Evolutionary conservation across 2,329 filamentous ascomycete genomes (phyloP).

Genomic region (Ophiostoma sp.): DNA sequence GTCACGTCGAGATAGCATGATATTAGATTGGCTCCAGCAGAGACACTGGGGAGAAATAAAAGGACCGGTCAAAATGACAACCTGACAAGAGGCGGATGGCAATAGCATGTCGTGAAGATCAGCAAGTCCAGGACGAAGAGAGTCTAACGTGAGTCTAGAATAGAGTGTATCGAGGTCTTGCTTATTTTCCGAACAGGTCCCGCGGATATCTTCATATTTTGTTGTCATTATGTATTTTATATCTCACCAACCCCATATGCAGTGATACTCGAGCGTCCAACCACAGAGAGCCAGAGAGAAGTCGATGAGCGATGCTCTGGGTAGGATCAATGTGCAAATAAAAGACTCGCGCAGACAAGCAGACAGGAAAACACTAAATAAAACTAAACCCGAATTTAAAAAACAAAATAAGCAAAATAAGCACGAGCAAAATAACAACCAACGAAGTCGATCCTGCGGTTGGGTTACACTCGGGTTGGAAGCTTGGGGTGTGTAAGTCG

Average conservation of each 20-base stretch:
- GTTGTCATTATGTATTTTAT: background rate
- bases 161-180: background rate
- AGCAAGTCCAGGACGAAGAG: background rate
- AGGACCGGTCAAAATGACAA: background rate
- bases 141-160: background rate
- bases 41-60: background rate
- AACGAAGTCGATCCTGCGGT: background rate
- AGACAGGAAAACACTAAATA: background rate
- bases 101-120: background rate
- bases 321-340: background rate
- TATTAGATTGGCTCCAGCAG: background rate
- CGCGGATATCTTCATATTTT: background rate
- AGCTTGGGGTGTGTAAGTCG: slow-evolving; percentile 3
- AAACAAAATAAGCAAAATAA: no score
- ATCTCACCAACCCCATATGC: background rate
- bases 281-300: background rate
- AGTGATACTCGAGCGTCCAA: background rate
- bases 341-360: background rate
- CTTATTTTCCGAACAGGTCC: background rate
- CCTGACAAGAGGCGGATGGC: background rate
- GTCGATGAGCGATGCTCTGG: background rate
- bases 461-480: slow-evolving; percentile 4
- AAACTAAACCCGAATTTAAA: background rate
- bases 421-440: background rate
- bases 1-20: background rate